Conservation (phyloP, 257 asterid genomes). For the Misopates orontium region DNA sequence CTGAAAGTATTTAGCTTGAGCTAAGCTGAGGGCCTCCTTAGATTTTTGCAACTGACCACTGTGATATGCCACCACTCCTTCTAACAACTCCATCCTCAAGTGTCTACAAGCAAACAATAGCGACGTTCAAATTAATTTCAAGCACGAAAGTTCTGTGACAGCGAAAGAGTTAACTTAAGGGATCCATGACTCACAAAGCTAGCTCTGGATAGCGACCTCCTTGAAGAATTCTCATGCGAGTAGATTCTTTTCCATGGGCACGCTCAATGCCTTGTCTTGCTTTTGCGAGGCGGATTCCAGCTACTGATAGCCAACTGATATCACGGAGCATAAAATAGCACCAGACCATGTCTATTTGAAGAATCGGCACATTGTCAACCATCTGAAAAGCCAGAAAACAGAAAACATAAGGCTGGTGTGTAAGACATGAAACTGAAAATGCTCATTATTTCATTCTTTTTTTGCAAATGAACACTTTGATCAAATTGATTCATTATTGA, state of each 20-base stretch:
- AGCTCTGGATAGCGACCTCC: slow-evolving; percentile 83
- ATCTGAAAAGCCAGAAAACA: slow-evolving; percentile 44
- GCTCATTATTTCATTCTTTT: no score
- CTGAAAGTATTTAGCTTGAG: slow-evolving; percentile 67
- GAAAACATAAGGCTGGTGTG: not conserved
- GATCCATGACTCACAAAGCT: slow-evolving; percentile 59
- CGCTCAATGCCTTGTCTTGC: slow-evolving; percentile 93
- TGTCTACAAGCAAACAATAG: slow-evolving; percentile 47
- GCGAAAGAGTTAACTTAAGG: slow-evolving; percentile 7
- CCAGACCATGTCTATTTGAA: slow-evolving; percentile 98
- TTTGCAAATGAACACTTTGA: no score
- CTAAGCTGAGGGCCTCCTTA: slow-evolving; percentile 59
- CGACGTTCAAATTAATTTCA: slow-evolving; percentile 3
- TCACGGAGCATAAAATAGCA: slow-evolving; percentile 94
- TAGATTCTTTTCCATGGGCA: slow-evolving; percentile 87
- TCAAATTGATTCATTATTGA: not conserved
- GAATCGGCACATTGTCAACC: slow-evolving; percentile 88
- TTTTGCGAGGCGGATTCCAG: slow-evolving; percentile 78
- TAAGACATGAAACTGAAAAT: slow-evolving; percentile 6
- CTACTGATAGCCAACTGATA: slow-evolving; percentile 87
- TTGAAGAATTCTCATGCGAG: slow-evolving; percentile 83
- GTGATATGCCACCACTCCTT: slow-evolving; percentile 90
- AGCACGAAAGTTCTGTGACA: slow-evolving; percentile 8
- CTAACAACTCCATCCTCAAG: slow-evolving; percentile 85
- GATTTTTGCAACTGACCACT: slow-evolving; percentile 68